Conservation (phyloP, 208 protist species). For the Leishmania tarentolae region DNA sequence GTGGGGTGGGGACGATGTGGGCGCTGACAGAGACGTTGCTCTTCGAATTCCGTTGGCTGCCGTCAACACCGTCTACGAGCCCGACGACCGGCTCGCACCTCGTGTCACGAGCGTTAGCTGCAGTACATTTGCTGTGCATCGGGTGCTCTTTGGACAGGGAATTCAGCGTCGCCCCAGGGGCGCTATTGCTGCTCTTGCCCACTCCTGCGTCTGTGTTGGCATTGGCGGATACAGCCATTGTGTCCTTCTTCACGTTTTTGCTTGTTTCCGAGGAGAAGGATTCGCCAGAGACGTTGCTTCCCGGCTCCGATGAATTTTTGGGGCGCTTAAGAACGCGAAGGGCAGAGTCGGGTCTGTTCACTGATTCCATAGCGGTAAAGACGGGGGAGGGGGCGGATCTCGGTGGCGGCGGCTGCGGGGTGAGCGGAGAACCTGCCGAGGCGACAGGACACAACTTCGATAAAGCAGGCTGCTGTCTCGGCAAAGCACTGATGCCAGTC, state of each 20-base stretch:
- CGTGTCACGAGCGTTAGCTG: conserved; percentile 2
- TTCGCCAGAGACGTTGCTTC: neutral
- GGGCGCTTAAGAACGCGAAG: conserved; percentile 10
- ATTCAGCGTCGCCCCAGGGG: neutral
- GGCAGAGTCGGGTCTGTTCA: conserved; percentile 6
- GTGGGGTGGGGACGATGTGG: conserved; percentile 5
- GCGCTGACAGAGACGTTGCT: neutral
- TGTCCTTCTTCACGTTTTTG: neutral
- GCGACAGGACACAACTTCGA: neutral
- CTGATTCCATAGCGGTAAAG: conserved; percentile 29
- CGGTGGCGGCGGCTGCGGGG: conserved; percentile 3
- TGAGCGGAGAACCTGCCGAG: neutral
- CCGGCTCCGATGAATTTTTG: neutral
- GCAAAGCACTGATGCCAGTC: neutral
- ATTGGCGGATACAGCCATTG: neutral
- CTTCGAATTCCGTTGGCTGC: neutral
- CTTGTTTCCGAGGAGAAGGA: neutral
- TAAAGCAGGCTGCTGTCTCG: neutral
- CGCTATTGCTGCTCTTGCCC: neutral
- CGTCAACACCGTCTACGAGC: neutral
- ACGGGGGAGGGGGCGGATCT: neutral
- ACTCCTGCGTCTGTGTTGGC: neutral
- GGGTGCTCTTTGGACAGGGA: conserved; percentile 2
- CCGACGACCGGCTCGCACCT: conserved; percentile 2
- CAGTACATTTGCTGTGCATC: neutral